These are phyloP conservation scores for Mucuna pruriens DNA, from an alignment of 306 rosid genomes.

Conservation along the genomic window DNA sequence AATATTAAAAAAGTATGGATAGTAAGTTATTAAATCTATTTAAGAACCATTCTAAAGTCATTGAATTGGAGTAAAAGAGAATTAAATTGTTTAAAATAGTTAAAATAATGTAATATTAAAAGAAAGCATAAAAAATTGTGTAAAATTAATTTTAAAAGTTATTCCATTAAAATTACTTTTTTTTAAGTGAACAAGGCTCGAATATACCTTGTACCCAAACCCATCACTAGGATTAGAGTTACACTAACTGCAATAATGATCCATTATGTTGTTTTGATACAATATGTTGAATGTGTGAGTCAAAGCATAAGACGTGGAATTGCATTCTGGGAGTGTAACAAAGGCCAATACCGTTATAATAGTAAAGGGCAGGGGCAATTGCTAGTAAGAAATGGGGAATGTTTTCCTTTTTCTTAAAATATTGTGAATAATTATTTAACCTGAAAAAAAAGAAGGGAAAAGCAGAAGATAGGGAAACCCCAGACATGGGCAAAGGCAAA, in stretches of 20 bases:
- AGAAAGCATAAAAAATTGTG: too few species aligned
- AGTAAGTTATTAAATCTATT: too few species aligned
- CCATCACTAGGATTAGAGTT: too few species aligned
- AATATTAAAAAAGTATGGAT: too few species aligned
- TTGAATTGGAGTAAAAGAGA: too few species aligned
- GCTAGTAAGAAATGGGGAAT: background rate
- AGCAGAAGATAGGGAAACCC: background rate
- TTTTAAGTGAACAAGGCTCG: too few species aligned
- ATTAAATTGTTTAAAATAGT: too few species aligned
- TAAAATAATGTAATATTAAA: too few species aligned
- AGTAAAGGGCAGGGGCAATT: constrained; percentile 15
- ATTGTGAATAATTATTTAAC: background rate
- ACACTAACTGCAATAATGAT: background rate
- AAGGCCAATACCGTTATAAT: constrained; percentile 7
- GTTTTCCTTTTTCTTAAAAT: background rate
- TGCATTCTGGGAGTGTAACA: background rate
- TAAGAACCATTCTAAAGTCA: too few species aligned
- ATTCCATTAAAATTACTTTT: too few species aligned
- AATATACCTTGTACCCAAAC: too few species aligned
- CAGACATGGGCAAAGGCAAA: constrained; percentile 44
- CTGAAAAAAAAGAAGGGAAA: background rate
- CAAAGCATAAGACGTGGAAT: background rate
- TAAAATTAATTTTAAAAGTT: too few species aligned
- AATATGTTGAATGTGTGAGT: background rate
- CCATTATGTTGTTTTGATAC: background rate